Evolutionary conservation across 257 asterid species (phyloP).

Genomic region (Ehretia macrophylla): DNA sequence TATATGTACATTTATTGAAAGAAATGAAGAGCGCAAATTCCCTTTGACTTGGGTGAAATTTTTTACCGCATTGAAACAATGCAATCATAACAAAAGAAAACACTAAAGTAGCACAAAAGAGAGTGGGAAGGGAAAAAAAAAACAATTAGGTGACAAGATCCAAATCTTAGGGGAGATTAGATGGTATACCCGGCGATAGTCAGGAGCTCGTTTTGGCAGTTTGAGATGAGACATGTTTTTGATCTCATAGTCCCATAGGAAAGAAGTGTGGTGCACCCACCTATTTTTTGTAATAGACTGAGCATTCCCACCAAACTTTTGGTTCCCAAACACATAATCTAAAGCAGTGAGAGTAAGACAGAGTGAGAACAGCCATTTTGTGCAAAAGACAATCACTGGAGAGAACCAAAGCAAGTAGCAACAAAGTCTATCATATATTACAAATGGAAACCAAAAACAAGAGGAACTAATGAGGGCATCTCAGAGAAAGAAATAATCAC

Average conservation of each 20-base stretch:
- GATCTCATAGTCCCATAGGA: constrained; percentile 78
- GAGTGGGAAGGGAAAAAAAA: constrained; percentile 6
- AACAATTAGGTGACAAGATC: neutral
- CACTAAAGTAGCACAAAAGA: neutral
- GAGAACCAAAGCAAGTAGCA: too few relatives aligned
- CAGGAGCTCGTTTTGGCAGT: constrained; percentile 71
- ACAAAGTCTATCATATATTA: too few relatives aligned
- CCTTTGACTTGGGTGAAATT: too few relatives aligned
- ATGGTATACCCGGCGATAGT: constrained; percentile 64
- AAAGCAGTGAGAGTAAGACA: constrained; percentile 8
- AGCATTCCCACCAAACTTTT: constrained; percentile 92
- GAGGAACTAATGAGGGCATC: too few relatives aligned
- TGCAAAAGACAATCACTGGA: too few relatives aligned
- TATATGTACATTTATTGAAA: too few relatives aligned
- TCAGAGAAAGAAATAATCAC: too few relatives aligned
- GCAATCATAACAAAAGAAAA: too few relatives aligned
- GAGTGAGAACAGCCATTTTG: neutral
- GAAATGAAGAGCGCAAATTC: too few relatives aligned
- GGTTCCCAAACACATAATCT: constrained; percentile 84
- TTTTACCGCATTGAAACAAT: too few relatives aligned
- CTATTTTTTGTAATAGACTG: constrained; percentile 77
- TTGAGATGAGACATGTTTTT: constrained; percentile 81
- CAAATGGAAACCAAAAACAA: too few relatives aligned
- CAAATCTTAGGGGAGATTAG: neutral
- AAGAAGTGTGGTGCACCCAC: constrained; percentile 94